Evolutionary conservation across 1,139 yeast genomes (phyloP).

Genomic region (Candida anutae): DNA sequence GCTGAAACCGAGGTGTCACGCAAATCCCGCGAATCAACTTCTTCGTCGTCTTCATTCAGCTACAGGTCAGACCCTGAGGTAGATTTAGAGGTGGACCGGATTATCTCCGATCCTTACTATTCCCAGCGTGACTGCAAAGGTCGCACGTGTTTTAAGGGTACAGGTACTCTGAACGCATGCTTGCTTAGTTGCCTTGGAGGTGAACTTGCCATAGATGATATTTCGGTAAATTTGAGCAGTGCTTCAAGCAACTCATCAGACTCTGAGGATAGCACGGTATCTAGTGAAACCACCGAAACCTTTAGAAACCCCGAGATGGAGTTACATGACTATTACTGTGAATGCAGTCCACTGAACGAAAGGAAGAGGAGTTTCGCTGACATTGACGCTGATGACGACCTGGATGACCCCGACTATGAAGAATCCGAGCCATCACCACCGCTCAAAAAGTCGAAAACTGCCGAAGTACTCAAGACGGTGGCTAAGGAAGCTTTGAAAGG

Average conservation of each 20-base stretch:
- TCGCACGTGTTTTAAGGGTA: neutral
- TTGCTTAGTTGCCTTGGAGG: neutral
- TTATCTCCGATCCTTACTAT: neutral
- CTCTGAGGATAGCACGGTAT: no score
- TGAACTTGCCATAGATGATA: neutral
- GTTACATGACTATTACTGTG: neutral
- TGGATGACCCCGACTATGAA: constrained; percentile 4
- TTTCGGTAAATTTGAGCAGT: neutral
- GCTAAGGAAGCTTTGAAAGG: constrained; percentile 30
- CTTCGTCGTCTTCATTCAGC: constrained; percentile 1
- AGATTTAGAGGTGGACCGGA: constrained; percentile 1
- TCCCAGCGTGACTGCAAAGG: no score
- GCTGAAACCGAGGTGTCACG: no score
- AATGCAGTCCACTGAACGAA: neutral
- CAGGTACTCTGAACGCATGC: neutral
- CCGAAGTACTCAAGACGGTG: constrained; percentile 12
- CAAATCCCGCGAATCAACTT: no score
- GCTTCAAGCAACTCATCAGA: neutral
- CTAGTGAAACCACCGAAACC: no score
- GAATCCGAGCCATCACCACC: constrained; percentile 4
- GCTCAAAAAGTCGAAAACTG: constrained; percentile 4
- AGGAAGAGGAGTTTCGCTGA: constrained; percentile 8
- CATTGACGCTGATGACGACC: constrained; percentile 4
- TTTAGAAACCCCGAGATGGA: neutral
- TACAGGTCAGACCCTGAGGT: constrained; percentile 1